A percentile compares a stretch with the other conserved stretches of the same genome.
Evolutionary conservation across 306 rosid species (phyloP).

Genomic region (Heteromeles arbutifolia): DNA sequence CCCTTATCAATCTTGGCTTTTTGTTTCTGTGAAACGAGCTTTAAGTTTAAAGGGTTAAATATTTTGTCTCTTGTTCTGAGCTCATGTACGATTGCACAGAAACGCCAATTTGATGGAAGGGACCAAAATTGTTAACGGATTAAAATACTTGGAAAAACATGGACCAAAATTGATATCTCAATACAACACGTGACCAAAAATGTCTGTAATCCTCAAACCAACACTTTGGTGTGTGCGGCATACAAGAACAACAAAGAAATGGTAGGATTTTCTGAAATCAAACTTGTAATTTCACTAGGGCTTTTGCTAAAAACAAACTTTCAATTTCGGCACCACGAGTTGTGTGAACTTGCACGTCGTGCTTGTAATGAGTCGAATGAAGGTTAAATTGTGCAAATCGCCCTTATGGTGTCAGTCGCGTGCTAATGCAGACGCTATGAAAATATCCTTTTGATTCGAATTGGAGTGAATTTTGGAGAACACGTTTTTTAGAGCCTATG

Average conservation of each 20-base stretch:
- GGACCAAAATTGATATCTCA: not conserved
- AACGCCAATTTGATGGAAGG: not conserved
- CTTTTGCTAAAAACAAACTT: no score
- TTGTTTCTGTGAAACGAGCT: not conserved
- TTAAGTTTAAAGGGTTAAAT: not conserved
- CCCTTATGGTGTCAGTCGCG: not conserved
- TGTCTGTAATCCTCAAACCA: not conserved
- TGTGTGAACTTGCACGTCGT: not conserved
- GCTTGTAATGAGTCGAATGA: not conserved
- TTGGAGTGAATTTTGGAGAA: no score
- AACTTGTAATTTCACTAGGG: no score
- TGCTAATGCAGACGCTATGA: not conserved
- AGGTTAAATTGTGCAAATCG: no score
- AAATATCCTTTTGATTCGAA: no score
- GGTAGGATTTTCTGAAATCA: no score
- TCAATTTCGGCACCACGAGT: not conserved
- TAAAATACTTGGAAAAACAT: not conserved
- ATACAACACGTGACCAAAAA: not conserved
- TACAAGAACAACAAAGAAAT: not conserved
- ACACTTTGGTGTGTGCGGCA: not conserved
- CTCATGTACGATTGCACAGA: not conserved
- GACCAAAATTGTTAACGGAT: not conserved
- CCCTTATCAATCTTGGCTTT: not conserved
- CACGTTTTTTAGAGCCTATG: no score
- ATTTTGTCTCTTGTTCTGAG: not conserved